phyloP scores from a whole-genome alignment of 1,284 basidiomycete genomes.

The Moesziomyces globuligerus region DNA sequence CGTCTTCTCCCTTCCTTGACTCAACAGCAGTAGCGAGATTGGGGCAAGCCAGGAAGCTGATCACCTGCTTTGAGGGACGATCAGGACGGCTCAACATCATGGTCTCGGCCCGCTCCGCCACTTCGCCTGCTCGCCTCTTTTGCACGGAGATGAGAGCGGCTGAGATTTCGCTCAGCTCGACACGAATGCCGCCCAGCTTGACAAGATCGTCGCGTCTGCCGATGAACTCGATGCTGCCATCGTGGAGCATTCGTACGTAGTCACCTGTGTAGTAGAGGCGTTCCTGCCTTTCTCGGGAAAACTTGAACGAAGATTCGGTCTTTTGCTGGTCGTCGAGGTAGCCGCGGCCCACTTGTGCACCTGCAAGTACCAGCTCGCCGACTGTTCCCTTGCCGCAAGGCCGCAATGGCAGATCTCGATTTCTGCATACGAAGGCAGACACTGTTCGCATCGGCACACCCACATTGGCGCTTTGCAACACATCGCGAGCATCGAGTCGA shows the following conservation, averaged over 20 bases:
- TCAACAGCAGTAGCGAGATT: background rate
- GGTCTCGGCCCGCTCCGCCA: slow-evolving; percentile 10
- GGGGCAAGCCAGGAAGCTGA: slow-evolving; percentile 17
- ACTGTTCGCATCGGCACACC: slow-evolving; percentile 49
- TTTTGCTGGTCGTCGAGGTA: slow-evolving; percentile 20
- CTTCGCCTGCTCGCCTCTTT: background rate
- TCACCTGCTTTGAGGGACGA: slow-evolving; percentile 15
- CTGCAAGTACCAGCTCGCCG: slow-evolving; percentile 50
- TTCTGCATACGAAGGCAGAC: slow-evolving; percentile 42
- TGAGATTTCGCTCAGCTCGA: slow-evolving; percentile 56
- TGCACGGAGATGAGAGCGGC: slow-evolving; percentile 2
- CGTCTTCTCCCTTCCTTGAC: background rate
- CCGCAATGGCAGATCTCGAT: slow-evolving; percentile 8
- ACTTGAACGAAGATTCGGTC: slow-evolving; percentile 14
- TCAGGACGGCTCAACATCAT: slow-evolving; percentile 18
- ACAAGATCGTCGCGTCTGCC: slow-evolving; percentile 60
- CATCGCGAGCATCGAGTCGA: slow-evolving; percentile 19
- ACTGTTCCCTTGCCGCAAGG: slow-evolving; percentile 48
- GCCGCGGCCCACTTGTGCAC: slow-evolving; percentile 21
- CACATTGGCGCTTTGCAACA: slow-evolving; percentile 54
- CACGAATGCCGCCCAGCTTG: slow-evolving; percentile 62
- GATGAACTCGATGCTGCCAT: slow-evolving; percentile 60
- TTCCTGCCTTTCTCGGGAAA: slow-evolving; percentile 1
- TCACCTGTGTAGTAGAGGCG: slow-evolving; percentile 42
- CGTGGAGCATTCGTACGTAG: slow-evolving; percentile 45